These are phyloP conservation scores for Lentinula boryana DNA, from an alignment of 768 basidiomycete species.

Conservation along the genomic window DNA sequence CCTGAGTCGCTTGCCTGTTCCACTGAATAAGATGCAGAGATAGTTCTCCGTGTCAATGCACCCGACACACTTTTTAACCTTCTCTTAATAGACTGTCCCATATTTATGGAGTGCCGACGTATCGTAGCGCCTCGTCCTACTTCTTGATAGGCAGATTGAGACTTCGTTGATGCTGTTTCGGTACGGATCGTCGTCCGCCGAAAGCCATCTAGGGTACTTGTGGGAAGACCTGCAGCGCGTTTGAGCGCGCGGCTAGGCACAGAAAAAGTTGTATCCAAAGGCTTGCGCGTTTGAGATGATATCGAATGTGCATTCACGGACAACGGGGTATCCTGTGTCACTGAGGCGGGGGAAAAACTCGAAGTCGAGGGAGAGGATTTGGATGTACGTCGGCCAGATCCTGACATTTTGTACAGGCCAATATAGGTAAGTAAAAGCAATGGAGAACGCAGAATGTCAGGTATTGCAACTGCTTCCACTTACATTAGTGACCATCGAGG, in stretches of 20 bases:
- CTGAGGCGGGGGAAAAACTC: neutral
- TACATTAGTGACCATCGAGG: neutral
- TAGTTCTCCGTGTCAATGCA: neutral
- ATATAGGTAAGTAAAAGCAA: neutral
- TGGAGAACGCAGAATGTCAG: neutral
- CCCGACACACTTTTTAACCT: neutral
- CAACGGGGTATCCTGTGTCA: neutral
- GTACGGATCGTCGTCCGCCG: neutral
- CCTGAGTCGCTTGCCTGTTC: neutral
- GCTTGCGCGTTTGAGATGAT: neutral
- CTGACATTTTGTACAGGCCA: neutral
- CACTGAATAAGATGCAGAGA: neutral
- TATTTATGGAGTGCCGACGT: neutral
- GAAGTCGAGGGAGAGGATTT: neutral
- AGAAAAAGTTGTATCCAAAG: neutral
- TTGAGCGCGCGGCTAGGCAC: neutral
- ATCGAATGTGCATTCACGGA: neutral
- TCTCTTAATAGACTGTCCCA: neutral
- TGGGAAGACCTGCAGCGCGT: neutral
- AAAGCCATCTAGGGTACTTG: neutral
- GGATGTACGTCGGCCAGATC: neutral
- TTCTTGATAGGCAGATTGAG: neutral
- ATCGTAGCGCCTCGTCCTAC: neutral
- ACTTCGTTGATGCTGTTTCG: neutral
- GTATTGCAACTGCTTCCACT: neutral